Percentiles rank a stretch among this genome's conserved stretches.
These are phyloP conservation scores for Plasmodium cynomolgi DNA, from an alignment of 169 alveolate species.

Conservation along the genomic window DNA sequence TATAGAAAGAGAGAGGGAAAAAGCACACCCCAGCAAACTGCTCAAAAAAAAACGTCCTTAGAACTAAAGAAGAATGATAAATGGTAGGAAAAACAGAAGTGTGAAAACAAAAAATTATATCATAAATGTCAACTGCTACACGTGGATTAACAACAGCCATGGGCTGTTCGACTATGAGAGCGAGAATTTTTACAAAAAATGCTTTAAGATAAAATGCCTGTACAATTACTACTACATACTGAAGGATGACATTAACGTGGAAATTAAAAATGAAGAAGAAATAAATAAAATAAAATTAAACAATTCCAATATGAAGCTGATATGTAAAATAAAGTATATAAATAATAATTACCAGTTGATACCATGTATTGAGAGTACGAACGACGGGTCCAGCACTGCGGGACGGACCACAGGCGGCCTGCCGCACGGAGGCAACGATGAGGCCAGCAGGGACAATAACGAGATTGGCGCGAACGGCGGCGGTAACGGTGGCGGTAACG, in stretches of 20 bases:
- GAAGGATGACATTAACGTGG: slow-evolving; percentile 72
- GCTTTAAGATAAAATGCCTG: slow-evolving; percentile 76
- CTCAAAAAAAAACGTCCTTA: neutral
- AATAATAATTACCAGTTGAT: slow-evolving; percentile 52
- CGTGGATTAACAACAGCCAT: slow-evolving; percentile 83
- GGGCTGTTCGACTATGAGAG: slow-evolving; percentile 85
- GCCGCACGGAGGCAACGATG: neutral
- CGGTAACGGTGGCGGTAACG: slow-evolving; percentile 2
- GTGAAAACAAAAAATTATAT: slow-evolving; percentile 48
- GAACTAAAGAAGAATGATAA: slow-evolving; percentile 25
- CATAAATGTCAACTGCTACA: slow-evolving; percentile 66
- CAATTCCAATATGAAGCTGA: slow-evolving; percentile 33
- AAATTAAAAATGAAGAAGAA: slow-evolving; percentile 74
- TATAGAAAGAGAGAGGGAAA: neutral
- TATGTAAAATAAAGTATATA: slow-evolving; percentile 64
- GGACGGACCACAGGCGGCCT: neutral
- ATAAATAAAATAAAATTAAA: slow-evolving; percentile 30
- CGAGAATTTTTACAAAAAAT: slow-evolving; percentile 81
- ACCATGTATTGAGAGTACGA: slow-evolving; percentile 37
- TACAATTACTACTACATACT: slow-evolving; percentile 73
- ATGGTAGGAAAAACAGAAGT: slow-evolving; percentile 47
- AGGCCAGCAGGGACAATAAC: neutral
- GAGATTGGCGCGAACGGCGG: neutral
- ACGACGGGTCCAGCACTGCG: slow-evolving; percentile 11
- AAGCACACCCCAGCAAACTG: neutral